These are phyloP conservation scores for Neonectria magnoliae DNA, from an alignment of 2,329 filamentous ascomycete genomes.

Conservation along the genomic window DNA sequence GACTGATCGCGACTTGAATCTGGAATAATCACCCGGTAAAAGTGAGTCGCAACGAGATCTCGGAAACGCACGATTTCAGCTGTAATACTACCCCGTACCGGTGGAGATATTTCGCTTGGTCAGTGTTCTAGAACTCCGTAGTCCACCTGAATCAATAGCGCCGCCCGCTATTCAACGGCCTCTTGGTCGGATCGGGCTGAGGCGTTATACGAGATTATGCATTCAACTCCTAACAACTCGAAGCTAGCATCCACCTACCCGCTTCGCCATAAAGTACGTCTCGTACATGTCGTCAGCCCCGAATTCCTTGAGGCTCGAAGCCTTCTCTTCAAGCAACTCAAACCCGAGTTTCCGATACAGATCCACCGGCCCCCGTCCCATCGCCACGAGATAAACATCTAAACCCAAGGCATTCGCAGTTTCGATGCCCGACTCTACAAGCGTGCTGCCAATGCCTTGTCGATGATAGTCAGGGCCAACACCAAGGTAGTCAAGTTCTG, in stretches of 20 bases:
- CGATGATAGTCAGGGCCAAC: conserved; percentile 35
- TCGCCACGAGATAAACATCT: conserved; percentile 31
- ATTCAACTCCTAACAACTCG: too few relatives aligned
- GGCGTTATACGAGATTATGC: too few relatives aligned
- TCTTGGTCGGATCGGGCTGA: too few relatives aligned
- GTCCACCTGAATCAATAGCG: neutral
- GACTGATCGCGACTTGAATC: neutral
- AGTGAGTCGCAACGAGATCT: neutral
- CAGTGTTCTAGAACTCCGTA: neutral
- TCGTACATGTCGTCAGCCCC: conserved; percentile 24
- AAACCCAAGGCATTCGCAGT: conserved; percentile 30
- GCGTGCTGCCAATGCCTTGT: conserved; percentile 34
- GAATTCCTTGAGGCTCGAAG: conserved; percentile 13
- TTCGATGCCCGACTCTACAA: conserved; percentile 34
- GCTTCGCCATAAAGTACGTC: conserved; percentile 24
- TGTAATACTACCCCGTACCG: too few relatives aligned
- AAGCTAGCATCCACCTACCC: neutral
- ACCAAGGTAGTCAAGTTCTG: conserved; percentile 38
- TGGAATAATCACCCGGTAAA: too few relatives aligned
- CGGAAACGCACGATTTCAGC: too few relatives aligned
- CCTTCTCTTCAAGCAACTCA: conserved; percentile 20
- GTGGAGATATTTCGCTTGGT: too few relatives aligned
- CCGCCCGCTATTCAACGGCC: neutral
- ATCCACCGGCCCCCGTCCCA: conserved; percentile 24
- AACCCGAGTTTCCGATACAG: conserved; percentile 37